Evolutionary conservation across 2,329 filamentous ascomycete species (phyloP).

Genomic region (Dendrostoma leiphaemia): DNA sequence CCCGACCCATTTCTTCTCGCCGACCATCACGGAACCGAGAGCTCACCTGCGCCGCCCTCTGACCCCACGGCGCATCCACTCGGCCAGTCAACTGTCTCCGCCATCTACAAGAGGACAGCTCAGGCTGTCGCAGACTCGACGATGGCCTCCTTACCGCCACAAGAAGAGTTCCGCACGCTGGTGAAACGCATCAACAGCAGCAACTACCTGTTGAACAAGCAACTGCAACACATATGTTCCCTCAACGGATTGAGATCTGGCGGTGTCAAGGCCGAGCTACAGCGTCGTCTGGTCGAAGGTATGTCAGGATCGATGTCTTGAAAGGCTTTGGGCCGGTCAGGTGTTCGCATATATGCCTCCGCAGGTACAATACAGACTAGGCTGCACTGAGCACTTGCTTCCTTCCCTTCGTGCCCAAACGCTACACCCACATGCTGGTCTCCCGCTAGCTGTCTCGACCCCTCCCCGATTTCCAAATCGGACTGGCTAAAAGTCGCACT

Average conservation of each 20-base stretch:
- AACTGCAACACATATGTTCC: slow-evolving; percentile 75
- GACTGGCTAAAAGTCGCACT: neutral
- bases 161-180: slow-evolving; percentile 44
- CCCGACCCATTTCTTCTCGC: neutral
- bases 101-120: neutral
- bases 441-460: neutral
- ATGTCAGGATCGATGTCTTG: slow-evolving; percentile 40
- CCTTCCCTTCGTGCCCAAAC: slow-evolving; percentile 2
- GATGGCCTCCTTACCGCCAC: slow-evolving; percentile 25
- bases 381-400: slow-evolving; percentile 2
- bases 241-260: slow-evolving; percentile 72
- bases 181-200: slow-evolving; percentile 34
- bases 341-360: neutral
- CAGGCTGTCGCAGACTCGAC: neutral
- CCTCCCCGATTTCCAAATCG: neutral
- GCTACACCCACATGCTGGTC: neutral
- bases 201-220: slow-evolving; percentile 50
- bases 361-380: too few relatives aligned
- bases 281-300: slow-evolving; percentile 77
- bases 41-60: too few relatives aligned
- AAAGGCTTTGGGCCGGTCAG: too few relatives aligned
- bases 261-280: slow-evolving; percentile 82
- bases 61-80: too few relatives aligned
- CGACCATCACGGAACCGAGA: neutral
- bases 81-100: too few relatives aligned